Evolutionary conservation across 352 stramenopile genomes (phyloP), one percentile per base, ranked within the genome.

Genomic region (Pythium dissimile): DNA sequence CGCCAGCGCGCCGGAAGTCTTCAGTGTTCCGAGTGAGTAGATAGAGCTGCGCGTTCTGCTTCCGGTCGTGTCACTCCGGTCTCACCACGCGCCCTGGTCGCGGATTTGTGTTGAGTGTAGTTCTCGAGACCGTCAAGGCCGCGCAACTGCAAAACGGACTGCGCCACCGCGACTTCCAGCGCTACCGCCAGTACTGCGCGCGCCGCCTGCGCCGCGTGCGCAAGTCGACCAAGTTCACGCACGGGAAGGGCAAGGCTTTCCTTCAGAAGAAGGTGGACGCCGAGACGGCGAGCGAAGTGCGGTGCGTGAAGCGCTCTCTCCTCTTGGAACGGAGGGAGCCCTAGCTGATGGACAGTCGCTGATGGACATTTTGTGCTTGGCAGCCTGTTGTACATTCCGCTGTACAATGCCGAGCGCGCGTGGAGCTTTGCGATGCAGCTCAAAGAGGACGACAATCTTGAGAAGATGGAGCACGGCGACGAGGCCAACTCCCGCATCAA

Each of bases 381-480:
- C 32, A 81, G 71, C 8, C 64, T 92, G 54, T 56, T 97, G 69
- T 92, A 95, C 62, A 56, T 97, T 41, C 85, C 82, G 42, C 75
- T 97, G 47, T 94, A 96, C 73, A 93, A 93, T 69, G 86, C 89
- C 23, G 89, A 97, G 68, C 84, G 89, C 39, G 86, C 87, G 12
- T 97, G 89, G 89, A 88, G 84, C 31, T 96, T 93, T 65, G 89
- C 89, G 7, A 96, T 96, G 88, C 85, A 96, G 67, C 77, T 96
- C 21, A 96, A 91, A 64, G 84, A 84, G 56, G 84, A 96, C 57
- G 86, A 93, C 66, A 92, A 89, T 54, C 54, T 88, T 47, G 83
- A 95, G 49, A 89, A 94, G 69, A 79, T 81, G n/a, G 82, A 93
- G 64, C 73, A 93, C 50, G 79, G 82, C 30, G 80, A 88, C 37